These are phyloP conservation scores for Syzygium jambos DNA, from an alignment of 345 rosid species.

Conservation along the genomic window DNA sequence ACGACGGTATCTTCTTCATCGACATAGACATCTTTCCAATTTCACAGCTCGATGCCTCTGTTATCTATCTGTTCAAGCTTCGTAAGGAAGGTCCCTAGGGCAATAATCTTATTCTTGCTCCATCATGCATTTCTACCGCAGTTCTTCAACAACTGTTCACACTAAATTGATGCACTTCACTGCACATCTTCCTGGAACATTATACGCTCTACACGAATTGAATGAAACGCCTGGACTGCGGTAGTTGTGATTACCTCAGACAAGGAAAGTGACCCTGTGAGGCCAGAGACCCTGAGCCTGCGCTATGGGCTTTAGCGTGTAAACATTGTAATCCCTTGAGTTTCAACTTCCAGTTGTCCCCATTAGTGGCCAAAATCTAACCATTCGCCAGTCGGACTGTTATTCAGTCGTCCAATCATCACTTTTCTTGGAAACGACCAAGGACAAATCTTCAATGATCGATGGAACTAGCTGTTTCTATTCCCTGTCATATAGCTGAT, in stretches of 20 bases:
- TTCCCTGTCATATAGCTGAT: fast-evolving
- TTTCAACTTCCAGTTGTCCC: neutral
- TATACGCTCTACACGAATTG: neutral
- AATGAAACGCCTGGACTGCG: neutral
- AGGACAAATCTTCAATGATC: neutral
- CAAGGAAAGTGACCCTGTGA: neutral
- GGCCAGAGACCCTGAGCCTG: neutral
- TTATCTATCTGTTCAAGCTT: neutral
- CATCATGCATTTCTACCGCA: neutral
- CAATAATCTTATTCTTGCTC: neutral
- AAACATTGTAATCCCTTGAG: neutral
- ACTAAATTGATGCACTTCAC: neutral
- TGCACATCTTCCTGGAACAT: neutral
- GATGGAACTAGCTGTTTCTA: fast-evolving
- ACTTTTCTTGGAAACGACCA: neutral
- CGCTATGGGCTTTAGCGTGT: neutral
- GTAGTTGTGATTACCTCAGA: neutral
- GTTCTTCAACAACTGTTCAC: neutral
- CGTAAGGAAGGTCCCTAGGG: neutral
- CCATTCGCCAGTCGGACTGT: neutral
- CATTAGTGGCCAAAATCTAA: neutral
- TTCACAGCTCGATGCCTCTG: neutral
- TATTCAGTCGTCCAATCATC: neutral
- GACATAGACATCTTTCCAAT: neutral
- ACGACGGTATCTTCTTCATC: neutral